Evolutionary conservation across 202 grass and related monocot genomes (phyloP).

Genomic region (Saccharum hybrid): DNA sequence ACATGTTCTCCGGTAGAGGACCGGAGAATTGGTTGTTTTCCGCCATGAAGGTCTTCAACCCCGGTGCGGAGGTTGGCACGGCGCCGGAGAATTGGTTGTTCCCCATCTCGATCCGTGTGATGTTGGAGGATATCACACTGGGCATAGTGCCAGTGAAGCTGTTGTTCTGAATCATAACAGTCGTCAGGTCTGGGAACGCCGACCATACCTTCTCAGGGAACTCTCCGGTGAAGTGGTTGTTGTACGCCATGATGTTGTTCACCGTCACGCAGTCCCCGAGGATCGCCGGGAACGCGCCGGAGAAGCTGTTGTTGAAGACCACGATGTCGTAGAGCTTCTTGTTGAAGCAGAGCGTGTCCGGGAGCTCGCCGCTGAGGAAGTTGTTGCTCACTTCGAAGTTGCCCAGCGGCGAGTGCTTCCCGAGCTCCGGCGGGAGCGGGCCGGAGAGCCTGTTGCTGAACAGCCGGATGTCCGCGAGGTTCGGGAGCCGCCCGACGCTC

Average conservation of each 20-base stretch:
- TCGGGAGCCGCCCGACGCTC: conserved; percentile 45
- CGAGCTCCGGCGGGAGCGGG: conserved; percentile 45
- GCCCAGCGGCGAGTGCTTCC: neutral
- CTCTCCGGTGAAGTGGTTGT: conserved; percentile 53
- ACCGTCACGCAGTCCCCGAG: conserved; percentile 44
- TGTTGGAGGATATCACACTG: conserved; percentile 34
- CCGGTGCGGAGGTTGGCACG: conserved; percentile 24
- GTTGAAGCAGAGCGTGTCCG: conserved; percentile 40
- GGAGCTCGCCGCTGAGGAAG: conserved; percentile 46
- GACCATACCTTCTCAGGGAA: conserved; percentile 55
- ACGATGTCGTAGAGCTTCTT: conserved; percentile 34
- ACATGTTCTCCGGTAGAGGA: neutral
- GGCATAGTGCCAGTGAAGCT: conserved; percentile 51
- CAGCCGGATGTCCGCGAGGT: conserved; percentile 37
- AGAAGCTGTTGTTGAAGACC: conserved; percentile 57
- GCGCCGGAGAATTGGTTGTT: conserved; percentile 55
- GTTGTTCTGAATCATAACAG: conserved; percentile 46
- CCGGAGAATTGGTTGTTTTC: conserved; percentile 55
- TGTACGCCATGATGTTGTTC: conserved; percentile 38
- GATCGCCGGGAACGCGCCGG: conserved; percentile 43
- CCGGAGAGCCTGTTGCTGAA: conserved; percentile 54
- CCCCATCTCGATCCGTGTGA: conserved; percentile 51
- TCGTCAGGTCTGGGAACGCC: conserved; percentile 29
- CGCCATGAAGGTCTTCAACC: conserved; percentile 30
- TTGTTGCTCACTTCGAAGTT: conserved; percentile 53